phyloP scores from a whole-genome alignment of 345 rosid genomes.

The Lepidium didymum region DNA sequence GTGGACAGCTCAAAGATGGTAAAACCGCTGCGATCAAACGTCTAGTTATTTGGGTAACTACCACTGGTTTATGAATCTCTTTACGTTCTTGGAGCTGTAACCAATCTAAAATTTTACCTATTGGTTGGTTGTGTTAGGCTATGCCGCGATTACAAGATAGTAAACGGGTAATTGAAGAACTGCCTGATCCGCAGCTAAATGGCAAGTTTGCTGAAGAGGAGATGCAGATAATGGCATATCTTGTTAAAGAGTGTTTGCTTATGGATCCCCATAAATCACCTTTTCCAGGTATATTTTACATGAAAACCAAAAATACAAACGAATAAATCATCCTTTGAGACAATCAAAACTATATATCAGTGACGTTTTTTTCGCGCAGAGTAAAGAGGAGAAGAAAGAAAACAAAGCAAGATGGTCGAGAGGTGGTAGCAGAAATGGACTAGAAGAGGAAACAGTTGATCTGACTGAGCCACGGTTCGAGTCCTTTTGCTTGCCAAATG shows the following conservation, averaged over 20 bases:
- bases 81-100: background rate
- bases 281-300: constrained; percentile 47
- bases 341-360: background rate
- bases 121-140: constrained; percentile 39
- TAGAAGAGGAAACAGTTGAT: constrained; percentile 73
- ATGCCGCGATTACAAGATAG: constrained; percentile 75
- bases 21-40: constrained; percentile 82
- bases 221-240: constrained; percentile 88
- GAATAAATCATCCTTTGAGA: background rate
- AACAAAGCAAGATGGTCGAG: constrained; percentile 32
- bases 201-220: constrained; percentile 77
- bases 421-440: constrained; percentile 38
- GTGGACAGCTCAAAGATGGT: constrained; percentile 78
- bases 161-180: constrained; percentile 49
- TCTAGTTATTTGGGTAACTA: constrained; percentile 77
- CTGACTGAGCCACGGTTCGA: constrained; percentile 83
- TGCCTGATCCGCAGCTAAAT: constrained; percentile 75
- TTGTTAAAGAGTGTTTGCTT: constrained; percentile 87
- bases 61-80: background rate
- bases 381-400: constrained; percentile 17
- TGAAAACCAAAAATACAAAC: background rate
- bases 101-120: background rate
- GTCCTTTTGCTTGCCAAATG: constrained; percentile 53
- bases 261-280: constrained; percentile 61
- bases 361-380: background rate